Evolutionary conservation across 1,284 basidiomycete species (phyloP).

Genomic region (Cutaneotrichosporon sp.): DNA sequence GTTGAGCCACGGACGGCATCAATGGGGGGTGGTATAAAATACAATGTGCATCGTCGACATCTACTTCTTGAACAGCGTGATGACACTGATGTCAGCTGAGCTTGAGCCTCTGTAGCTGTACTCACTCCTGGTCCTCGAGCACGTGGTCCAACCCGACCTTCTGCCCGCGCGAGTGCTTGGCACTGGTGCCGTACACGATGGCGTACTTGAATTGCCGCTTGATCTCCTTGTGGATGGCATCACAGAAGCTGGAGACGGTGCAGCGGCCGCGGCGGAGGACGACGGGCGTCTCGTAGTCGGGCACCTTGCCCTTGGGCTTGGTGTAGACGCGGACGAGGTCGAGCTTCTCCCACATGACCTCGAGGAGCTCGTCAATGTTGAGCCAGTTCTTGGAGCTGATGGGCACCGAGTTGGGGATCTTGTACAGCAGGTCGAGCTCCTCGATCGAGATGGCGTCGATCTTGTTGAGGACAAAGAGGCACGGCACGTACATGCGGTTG

Average conservation of each 20-base stretch:
- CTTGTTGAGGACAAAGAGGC: conserved; percentile 76
- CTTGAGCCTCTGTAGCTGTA: neutral
- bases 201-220: conserved; percentile 58
- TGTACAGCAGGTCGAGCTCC: conserved; percentile 89
- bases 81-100: conserved; percentile 19
- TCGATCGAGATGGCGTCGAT: conserved; percentile 99
- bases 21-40: too few relatives aligned
- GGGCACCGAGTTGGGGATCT: conserved; percentile 87
- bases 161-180: conserved; percentile 94
- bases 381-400: conserved; percentile 70
- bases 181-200: conserved; percentile 89
- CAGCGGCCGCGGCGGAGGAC: conserved; percentile 64
- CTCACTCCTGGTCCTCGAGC: conserved; percentile 77
- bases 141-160: conserved; percentile 90
- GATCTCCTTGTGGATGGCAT: conserved; percentile 57
- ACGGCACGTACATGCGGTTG: conserved; percentile 92
- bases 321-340: conserved; percentile 62
- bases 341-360: conserved; percentile 85
- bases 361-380: conserved; percentile 93
- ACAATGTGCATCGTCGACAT: conserved; percentile 10
- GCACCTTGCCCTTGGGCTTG: conserved; percentile 85
- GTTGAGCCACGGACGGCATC: too few relatives aligned
- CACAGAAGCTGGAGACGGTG: conserved; percentile 82
- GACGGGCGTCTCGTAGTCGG: conserved; percentile 74
- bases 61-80: conserved; percentile 25